phyloP scores from a whole-genome alignment of 345 rosid genomes.

The Eucalyptus brandiana region DNA sequence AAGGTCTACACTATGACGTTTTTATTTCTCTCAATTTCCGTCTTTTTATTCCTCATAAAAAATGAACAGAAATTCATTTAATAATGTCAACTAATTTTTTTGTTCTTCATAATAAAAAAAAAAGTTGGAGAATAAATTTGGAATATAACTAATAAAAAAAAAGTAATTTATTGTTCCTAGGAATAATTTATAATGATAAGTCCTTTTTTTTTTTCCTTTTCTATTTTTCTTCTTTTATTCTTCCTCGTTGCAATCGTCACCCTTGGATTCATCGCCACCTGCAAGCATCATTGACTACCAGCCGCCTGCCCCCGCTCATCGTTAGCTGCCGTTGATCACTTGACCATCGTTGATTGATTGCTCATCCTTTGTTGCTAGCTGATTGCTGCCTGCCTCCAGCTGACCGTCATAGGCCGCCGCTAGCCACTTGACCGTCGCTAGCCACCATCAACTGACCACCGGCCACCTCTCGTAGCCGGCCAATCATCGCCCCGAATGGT shows the following conservation, averaged over 20 bases:
- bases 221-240: no score
- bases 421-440: rapidly evolving
- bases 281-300: rapidly evolving
- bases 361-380: rapidly evolving
- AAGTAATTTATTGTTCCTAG: rapidly evolving
- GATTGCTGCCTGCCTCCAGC: rapidly evolving
- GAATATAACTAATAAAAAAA: rapidly evolving
- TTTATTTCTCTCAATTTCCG: rapidly evolving
- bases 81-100: rapidly evolving
- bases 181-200: no score
- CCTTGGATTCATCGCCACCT: no score
- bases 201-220: no score
- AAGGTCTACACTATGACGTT: rapidly evolving
- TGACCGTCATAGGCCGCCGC: no score
- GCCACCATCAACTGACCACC: rapidly evolving
- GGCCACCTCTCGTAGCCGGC: rapidly evolving
- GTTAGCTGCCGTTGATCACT: rapidly evolving
- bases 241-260: no score
- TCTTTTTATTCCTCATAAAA: no score
- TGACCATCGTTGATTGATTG: rapidly evolving
- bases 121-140: rapidly evolving
- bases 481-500: rapidly evolving
- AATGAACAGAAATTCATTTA: rapidly evolving
- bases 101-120: rapidly evolving
- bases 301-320: rapidly evolving